Evolutionary conservation across 306 rosid species (phyloP).

Genomic region (Citrullus mucosospermus): DNA sequence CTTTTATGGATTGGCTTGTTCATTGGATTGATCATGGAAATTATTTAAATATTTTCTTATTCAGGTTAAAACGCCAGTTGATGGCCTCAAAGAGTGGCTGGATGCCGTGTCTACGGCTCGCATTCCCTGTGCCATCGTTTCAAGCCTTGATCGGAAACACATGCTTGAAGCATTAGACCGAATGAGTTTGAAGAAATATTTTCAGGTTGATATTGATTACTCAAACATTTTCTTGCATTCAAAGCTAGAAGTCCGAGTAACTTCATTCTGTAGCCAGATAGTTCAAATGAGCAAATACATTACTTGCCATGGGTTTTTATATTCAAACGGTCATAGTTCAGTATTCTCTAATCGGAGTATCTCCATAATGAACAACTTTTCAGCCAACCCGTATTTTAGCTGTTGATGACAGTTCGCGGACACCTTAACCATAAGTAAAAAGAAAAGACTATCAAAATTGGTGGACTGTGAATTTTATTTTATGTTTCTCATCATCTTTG

Average conservation of each 20-base stretch:
- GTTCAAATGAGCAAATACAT: neutral
- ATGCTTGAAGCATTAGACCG: slow-evolving; percentile 58
- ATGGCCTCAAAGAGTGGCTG: slow-evolving; percentile 87
- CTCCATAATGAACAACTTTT: no score
- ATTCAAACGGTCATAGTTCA: no score
- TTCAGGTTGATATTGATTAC: slow-evolving; percentile 49
- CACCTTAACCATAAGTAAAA: neutral
- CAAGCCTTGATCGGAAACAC: slow-evolving; percentile 80
- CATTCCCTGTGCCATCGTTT: slow-evolving; percentile 91
- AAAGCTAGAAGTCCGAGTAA: neutral
- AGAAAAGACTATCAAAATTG: neutral
- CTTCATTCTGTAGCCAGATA: neutral
- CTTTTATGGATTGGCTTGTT: neutral
- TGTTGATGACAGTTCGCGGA: neutral
- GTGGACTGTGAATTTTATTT: neutral
- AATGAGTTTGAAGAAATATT: slow-evolving; percentile 68
- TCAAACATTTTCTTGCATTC: neutral
- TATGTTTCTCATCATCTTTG: slow-evolving; percentile 18
- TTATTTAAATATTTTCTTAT: slow-evolving; percentile 6
- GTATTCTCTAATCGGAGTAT: no score
- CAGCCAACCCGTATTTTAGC: neutral
- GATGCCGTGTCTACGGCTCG: slow-evolving; percentile 81
- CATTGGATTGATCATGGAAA: neutral
- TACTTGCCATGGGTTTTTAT: neutral
- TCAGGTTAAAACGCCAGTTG: slow-evolving; percentile 65